phyloP scores from a whole-genome alignment of 1,284 basidiomycete genomes.

The Anthracocystis setariae region DNA sequence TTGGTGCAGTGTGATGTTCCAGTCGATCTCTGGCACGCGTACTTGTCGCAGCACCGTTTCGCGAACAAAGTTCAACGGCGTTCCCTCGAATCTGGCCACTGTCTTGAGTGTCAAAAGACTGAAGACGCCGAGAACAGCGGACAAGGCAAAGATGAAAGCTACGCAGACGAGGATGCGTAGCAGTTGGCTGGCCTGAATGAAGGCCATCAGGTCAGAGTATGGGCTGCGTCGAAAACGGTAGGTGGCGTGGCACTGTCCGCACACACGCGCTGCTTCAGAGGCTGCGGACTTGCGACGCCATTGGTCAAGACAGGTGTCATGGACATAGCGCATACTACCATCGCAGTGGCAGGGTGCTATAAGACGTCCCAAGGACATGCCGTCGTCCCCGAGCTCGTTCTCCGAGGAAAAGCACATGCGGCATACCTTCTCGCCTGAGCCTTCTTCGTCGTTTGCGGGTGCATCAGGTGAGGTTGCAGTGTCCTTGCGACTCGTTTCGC shows the following conservation, averaged over 20 bases:
- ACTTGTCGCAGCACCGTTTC: conserved; percentile 24
- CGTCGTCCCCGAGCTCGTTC: conserved; percentile 41
- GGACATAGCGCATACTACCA: conserved; percentile 49
- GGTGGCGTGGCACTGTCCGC: conserved; percentile 38
- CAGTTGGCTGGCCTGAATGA: conserved; percentile 37
- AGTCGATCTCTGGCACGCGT: conserved; percentile 13
- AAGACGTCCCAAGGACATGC: conserved; percentile 30
- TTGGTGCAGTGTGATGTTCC: conserved; percentile 33
- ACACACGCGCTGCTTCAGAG: conserved; percentile 30
- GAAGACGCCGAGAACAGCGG: conserved; percentile 18
- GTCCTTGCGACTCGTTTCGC: not conserved
- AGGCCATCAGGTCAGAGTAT: conserved; percentile 31
- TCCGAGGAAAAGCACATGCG: conserved; percentile 44
- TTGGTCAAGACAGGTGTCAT: conserved; percentile 38
- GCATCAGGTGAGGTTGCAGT: not conserved
- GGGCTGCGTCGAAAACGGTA: conserved; percentile 32
- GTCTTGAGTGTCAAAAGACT: conserved; percentile 9
- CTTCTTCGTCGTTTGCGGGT: not conserved
- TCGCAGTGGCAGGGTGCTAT: conserved; percentile 44
- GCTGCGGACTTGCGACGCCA: conserved; percentile 34
- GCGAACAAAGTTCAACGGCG: conserved; percentile 27
- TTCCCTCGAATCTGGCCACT: conserved; percentile 17
- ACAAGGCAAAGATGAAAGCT: conserved; percentile 15
- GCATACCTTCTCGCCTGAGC: conserved; percentile 35
- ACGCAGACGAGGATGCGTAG: conserved; percentile 36